Conservation (phyloP, 2,329 filamentous ascomycete species). For the Pezicula rhizophila region DNA sequence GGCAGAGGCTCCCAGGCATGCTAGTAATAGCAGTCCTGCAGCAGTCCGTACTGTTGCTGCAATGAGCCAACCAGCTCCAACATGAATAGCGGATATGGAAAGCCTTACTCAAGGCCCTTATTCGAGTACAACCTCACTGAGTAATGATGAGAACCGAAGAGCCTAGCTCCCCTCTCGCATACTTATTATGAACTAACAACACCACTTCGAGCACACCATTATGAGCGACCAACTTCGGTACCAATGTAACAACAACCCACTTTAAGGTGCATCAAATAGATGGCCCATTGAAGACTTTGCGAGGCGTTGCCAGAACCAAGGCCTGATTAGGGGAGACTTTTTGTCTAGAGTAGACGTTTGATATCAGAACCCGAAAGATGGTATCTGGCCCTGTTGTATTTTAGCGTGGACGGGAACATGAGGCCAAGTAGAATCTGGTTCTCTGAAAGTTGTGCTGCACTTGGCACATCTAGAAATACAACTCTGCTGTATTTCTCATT, state of each 20-base stretch:
- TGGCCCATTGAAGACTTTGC: background rate
- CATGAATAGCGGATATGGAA: constrained; percentile 9
- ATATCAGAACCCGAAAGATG: background rate
- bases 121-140: too few species aligned
- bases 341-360: background rate
- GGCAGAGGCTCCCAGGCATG: constrained; percentile 14
- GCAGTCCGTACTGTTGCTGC: constrained; percentile 16
- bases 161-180: too few species aligned
- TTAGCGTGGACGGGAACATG: background rate
- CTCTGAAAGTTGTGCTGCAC: background rate
- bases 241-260: background rate
- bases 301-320: constrained; percentile 23
- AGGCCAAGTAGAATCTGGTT: background rate
- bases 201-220: background rate
- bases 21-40: constrained; percentile 14
- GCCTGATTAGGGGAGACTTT: background rate
- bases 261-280: background rate
- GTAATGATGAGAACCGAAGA: too few species aligned
- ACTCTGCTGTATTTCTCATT: background rate
- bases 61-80: constrained; percentile 9
- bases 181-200: background rate
- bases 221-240: background rate
- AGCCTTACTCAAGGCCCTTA: background rate
- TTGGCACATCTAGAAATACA: background rate
- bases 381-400: background rate